Conservation (phyloP, 768 basidiomycete species). For the Naganishia vishniacii region DNA sequence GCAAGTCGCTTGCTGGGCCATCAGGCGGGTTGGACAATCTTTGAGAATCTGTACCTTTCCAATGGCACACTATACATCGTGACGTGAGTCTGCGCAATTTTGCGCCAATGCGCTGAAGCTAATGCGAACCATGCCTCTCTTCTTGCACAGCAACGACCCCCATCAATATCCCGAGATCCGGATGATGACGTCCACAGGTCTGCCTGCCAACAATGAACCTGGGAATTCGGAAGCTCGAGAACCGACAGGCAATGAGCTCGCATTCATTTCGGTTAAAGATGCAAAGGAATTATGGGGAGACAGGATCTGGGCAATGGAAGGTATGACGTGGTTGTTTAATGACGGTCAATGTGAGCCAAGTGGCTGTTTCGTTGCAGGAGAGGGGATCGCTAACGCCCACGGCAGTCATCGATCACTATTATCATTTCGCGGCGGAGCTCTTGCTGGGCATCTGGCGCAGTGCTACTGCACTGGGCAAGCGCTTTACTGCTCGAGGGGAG, state of each 20-base stretch:
- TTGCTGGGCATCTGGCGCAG: constrained; percentile 70
- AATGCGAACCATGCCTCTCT: not conserved
- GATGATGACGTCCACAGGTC: constrained; percentile 65
- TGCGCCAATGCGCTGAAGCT: no score
- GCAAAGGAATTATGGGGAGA: constrained; percentile 62
- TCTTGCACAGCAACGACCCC: constrained; percentile 31
- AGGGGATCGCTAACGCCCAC: not conserved
- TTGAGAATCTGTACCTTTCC: constrained; percentile 42
- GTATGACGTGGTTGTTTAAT: constrained; percentile 56
- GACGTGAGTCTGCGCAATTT: constrained; percentile 34
- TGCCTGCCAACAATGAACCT: constrained; percentile 57
- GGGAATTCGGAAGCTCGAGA: constrained; percentile 65
- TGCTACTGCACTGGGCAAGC: constrained; percentile 47
- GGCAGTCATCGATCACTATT: constrained; percentile 70
- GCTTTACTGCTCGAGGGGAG: constrained; percentile 41
- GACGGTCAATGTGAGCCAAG: constrained; percentile 53
- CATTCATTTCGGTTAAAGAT: constrained; percentile 58
- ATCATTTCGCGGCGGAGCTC: constrained; percentile 79
- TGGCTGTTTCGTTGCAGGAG: not conserved
- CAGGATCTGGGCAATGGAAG: constrained; percentile 63
- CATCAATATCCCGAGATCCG: constrained; percentile 42
- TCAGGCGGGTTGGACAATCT: constrained; percentile 44
- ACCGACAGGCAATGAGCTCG: constrained; percentile 63
- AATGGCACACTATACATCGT: constrained; percentile 45
- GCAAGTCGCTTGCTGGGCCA: constrained; percentile 36